Evolutionary conservation across 768 basidiomycete genomes (phyloP).

Genomic region (Xerocomellus amylosporus): DNA sequence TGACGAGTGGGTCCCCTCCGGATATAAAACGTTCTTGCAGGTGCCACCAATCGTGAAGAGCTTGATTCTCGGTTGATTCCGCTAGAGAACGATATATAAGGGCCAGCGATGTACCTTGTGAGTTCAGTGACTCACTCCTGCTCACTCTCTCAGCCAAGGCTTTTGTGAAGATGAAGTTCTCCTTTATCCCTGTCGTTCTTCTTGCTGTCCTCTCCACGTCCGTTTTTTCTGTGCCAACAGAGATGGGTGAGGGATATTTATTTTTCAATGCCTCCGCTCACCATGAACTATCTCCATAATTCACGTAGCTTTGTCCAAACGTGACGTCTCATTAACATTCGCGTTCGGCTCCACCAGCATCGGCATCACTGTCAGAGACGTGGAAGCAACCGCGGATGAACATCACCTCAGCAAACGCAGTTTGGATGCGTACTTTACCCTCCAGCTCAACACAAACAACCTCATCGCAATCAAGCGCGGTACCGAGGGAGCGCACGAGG

Average conservation of each 20-base stretch:
- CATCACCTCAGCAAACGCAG: neutral
- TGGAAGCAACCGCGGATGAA: neutral
- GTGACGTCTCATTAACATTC: neutral
- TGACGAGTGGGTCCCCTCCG: neutral
- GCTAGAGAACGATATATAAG: neutral
- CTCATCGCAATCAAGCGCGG: neutral
- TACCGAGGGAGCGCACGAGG: neutral
- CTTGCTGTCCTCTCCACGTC: neutral
- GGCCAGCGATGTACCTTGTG: neutral
- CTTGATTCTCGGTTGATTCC: neutral
- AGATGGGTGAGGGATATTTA: neutral
- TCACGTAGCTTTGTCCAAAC: neutral
- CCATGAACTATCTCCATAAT: neutral
- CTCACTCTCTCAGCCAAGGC: neutral
- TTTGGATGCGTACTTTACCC: neutral
- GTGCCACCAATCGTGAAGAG: neutral
- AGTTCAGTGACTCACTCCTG: neutral
- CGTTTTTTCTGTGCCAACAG: neutral
- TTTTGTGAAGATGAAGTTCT: neutral
- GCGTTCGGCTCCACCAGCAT: too few species aligned
- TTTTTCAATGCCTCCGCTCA: neutral
- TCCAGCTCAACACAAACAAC: neutral
- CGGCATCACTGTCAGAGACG: neutral
- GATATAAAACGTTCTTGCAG: neutral
- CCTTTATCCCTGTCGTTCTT: neutral